Conservation (phyloP, 2,329 filamentous ascomycete genomes). For the Arthrobotrys megalospora region DNA sequence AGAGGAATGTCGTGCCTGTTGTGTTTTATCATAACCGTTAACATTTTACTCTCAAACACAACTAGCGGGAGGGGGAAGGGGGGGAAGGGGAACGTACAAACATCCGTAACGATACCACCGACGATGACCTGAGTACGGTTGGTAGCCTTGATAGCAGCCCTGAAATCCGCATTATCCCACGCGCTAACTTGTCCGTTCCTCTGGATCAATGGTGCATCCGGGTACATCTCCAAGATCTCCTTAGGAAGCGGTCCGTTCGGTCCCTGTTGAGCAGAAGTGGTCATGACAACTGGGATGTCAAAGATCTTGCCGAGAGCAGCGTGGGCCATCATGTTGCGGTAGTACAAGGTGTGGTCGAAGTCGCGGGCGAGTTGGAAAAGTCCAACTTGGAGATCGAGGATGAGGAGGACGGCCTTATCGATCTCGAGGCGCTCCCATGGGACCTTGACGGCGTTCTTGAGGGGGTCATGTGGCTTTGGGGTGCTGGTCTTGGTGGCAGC, state of each 20-base stretch:
- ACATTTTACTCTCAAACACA: neutral
- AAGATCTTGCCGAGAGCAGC: conserved; percentile 78
- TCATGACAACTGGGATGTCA: conserved; percentile 78
- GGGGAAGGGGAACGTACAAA: conserved; percentile 70
- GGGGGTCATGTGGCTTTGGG: conserved; percentile 38
- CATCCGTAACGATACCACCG: conserved; percentile 80
- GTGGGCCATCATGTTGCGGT: conserved; percentile 78
- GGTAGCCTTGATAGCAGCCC: conserved; percentile 75
- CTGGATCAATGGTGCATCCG: conserved; percentile 76
- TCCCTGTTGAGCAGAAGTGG: conserved; percentile 78
- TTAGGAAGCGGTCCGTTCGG: conserved; percentile 80
- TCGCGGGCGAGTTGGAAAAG: conserved; percentile 76
- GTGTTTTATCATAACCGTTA: conserved; percentile 30
- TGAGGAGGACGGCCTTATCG: conserved; percentile 70
- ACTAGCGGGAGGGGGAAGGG: neutral
- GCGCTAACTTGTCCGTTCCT: conserved; percentile 82
- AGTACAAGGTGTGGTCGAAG: conserved; percentile 77
- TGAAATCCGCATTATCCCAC: conserved; percentile 81
- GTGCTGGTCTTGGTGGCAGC: conserved; percentile 58
- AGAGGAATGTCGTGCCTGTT: conserved; percentile 78
- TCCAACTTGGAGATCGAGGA: conserved; percentile 75
- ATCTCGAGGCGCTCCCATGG: conserved; percentile 66
- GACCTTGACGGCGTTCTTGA: conserved; percentile 49
- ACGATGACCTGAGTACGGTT: conserved; percentile 80
- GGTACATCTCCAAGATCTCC: conserved; percentile 79